A percentile compares a stretch with the other conserved stretches of the same genome.
These are phyloP conservation scores for Miscanthus sacchariflorus DNA, from an alignment of 202 grass and related monocot species.

Conservation along the genomic window DNA sequence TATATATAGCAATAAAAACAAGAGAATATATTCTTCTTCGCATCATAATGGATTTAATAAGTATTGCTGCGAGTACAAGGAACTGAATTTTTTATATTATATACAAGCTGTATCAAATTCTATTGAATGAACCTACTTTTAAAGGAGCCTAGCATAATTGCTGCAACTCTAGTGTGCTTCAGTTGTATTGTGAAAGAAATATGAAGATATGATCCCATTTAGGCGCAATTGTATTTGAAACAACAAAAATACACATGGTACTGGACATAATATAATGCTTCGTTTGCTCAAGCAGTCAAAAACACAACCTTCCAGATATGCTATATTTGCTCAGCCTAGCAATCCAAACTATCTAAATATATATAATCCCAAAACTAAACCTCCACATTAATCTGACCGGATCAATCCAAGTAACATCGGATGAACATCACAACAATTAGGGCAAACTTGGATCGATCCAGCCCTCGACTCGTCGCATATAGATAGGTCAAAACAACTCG, in stretches of 20 bases:
- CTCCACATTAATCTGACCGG: not conserved
- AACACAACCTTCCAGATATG: not conserved
- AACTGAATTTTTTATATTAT: not conserved
- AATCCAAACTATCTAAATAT: not conserved
- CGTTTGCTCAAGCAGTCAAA: conserved; percentile 9
- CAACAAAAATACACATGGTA: not conserved
- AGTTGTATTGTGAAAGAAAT: not conserved
- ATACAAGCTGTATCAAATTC: not conserved
- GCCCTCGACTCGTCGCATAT: not conserved
- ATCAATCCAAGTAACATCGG: not conserved
- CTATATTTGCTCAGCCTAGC: not conserved
- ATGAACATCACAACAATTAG: not conserved
- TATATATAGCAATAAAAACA: not conserved
- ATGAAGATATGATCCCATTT: not conserved
- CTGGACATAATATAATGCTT: not conserved
- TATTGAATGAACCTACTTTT: not conserved
- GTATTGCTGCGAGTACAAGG: not conserved
- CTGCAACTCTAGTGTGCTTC: not conserved
- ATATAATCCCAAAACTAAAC: not conserved
- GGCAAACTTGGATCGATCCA: conserved; percentile 38
- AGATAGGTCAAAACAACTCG: not conserved
- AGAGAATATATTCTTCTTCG: not conserved
- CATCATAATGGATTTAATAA: not conserved
- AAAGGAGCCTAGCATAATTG: not conserved
- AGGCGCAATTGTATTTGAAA: not conserved